Evolutionary conservation across 2,329 filamentous ascomycete genomes (phyloP), one percentile per base, ranked within the genome.

Genomic region (Colletotrichum musae): DNA sequence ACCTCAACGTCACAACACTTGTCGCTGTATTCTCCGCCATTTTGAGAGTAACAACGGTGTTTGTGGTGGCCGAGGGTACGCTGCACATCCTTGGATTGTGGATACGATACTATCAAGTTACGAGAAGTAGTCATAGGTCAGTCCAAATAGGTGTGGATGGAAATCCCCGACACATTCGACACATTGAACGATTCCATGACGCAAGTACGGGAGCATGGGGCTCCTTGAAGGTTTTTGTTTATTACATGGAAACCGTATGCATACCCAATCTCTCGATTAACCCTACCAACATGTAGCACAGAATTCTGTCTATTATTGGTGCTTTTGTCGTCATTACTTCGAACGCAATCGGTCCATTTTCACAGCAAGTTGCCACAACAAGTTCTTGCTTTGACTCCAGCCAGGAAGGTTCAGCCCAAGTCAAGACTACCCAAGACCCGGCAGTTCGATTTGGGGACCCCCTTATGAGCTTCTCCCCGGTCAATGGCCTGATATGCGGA

Each of bases 211-310:
- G 53, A 0, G n/a, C 36, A 4, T 41, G 36, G 36, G 53, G 53
- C 6, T 56, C 53, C 1, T 16, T 56, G 4, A 56, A 43, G 18
- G 18, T 56, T 56, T 56, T 18, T 43, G 6, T 15, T 43, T n/a
- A 24, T 43, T 36, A 21, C 32, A 7, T 54, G 52, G 52, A 54
- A 54, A 28, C 52, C 52, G 51, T 54, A 2, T 6, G 51, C 18
- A 6, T 2, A 18, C 16, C 51, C 51, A 2, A 12, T 32, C n/a
- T 10, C 26, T 39, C 28, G 24, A 12, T 6, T 13, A 52, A 5
- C 39, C 15, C 6, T 13, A 12, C 28, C 39, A 5, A 18, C 28
- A 54, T 18, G 4, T 21, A 9, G 4, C 28, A 26, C n/a, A 54
- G 52, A 10, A 54, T 21, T 4, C 26, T 39, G 52, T 12, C 28